Base-by-base conservation (phyloP, 352 stramenopile species). In the Phytophthora cactorum region DNA sequence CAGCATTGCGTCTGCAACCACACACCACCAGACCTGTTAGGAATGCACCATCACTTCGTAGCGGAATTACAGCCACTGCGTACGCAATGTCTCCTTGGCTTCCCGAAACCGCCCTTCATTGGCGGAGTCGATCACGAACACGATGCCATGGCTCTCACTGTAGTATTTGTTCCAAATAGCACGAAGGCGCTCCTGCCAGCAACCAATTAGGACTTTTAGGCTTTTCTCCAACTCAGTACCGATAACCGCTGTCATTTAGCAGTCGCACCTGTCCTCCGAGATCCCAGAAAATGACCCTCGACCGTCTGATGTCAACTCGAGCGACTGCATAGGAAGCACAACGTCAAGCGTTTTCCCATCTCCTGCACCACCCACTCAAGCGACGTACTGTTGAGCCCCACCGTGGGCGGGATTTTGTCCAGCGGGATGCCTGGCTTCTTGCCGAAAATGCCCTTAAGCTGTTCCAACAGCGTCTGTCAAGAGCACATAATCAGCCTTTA, bases 91-190 rank as follows among this genome's bases (percentile, higher is more conserved):
- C 41, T 85, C 52, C 51, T 96, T 95, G 55, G 89, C 90, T 76
- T 98, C 92, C 47, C 96, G 79, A 57, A 98, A 97, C n/a, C 92
- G 73, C 28, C 63, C 61, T 54, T 87, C 74, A 72, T 97, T 95
- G 38, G 88, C 86, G 22, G 90, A 88, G 68, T 98, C 92, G 46
- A 98, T 73, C 49, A 98, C 90, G 59, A 97, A 98, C 51, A 98
- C 84, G 36, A 98, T 81, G 39, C 88, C 92, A 68, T 98, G 89
- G 50, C 92, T 96, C 68, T 97, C 91, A 39, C 86, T 93, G 75
- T 98, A 98, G 65, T 98, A 98, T 68, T 97, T 97, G 73, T 96
- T 93, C 92, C 92, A 98, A 51, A 98, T 97, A 27, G 87, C 86
- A 34, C 92, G 84, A 64, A 98, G 73, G 31, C 88, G 86, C 46